Evolutionary conservation across 2,329 filamentous ascomycete species (phyloP).

Genomic region (Cytospora leucostoma): DNA sequence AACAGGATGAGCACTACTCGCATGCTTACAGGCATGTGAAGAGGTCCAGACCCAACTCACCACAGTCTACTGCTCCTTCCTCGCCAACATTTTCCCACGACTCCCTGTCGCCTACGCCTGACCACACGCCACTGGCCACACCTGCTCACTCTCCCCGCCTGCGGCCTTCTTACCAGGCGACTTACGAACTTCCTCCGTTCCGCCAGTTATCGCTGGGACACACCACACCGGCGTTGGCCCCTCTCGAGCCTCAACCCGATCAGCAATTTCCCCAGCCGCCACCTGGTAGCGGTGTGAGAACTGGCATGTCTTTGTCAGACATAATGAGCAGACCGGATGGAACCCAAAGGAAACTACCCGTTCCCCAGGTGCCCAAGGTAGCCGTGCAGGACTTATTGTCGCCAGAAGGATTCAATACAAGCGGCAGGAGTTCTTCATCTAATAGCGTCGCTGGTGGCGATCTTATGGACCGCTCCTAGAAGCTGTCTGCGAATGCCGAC

Average conservation of each 20-base stretch:
- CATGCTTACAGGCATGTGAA: constrained; percentile 73
- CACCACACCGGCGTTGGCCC: constrained; percentile 57
- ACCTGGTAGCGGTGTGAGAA: constrained; percentile 50
- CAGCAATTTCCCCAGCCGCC: constrained; percentile 42
- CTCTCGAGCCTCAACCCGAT: constrained; percentile 60
- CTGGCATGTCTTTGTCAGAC: constrained; percentile 81
- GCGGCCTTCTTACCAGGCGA: constrained; percentile 68
- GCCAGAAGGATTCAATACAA: constrained; percentile 66
- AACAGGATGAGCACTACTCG: constrained; percentile 73
- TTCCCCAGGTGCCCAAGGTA: constrained; percentile 88
- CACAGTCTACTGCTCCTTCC: constrained; percentile 91
- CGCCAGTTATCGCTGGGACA: constrained; percentile 61
- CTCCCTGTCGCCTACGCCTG: constrained; percentile 90
- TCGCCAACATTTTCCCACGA: constrained; percentile 97
- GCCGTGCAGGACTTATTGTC: constrained; percentile 83
- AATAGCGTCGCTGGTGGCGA: constrained; percentile 77
- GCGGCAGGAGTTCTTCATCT: constrained; percentile 74
- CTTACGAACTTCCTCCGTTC: constrained; percentile 81
- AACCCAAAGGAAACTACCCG: constrained; percentile 84
- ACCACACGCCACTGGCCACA: constrained; percentile 97
- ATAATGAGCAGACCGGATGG: constrained; percentile 90
- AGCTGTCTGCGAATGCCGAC: constrained; percentile 7
- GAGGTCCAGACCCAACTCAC: constrained; percentile 88
- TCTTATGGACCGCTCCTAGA: constrained; percentile 54
- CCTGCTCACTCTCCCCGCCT: constrained; percentile 93